These are phyloP conservation scores for Cytospora leucostoma DNA, from an alignment of 2,329 filamentous ascomycete species.

Conservation along the genomic window DNA sequence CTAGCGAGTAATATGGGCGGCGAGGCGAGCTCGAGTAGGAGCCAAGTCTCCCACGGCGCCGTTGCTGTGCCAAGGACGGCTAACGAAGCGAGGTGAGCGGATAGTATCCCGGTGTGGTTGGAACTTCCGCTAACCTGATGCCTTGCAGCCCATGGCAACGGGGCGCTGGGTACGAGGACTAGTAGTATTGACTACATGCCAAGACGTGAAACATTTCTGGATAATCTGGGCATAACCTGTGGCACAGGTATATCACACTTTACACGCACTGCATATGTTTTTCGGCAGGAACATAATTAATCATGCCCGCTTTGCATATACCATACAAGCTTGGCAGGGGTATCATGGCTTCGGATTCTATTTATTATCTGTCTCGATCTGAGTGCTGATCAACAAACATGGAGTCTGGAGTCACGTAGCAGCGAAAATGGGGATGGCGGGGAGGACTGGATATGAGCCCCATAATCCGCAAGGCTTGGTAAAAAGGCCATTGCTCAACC, in stretches of 20 bases:
- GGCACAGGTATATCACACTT: background rate
- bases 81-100: conserved; percentile 50
- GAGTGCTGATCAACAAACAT: conserved; percentile 15
- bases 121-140: conserved; percentile 30
- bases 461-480: background rate
- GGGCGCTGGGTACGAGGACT: conserved; percentile 54
- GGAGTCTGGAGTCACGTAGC: conserved; percentile 12
- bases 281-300: conserved; percentile 9
- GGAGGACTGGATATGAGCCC: background rate
- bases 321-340: background rate
- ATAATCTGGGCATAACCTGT: conserved; percentile 19
- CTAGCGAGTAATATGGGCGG: conserved; percentile 34
- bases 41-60: conserved; percentile 44
- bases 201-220: conserved; percentile 3
- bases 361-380: background rate
- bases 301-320: conserved; percentile 13
- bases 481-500: background rate
- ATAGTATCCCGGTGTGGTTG: background rate
- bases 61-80: conserved; percentile 41
- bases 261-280: background rate
- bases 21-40: conserved; percentile 38
- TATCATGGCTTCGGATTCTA: conserved; percentile 5
- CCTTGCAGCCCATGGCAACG: conserved; percentile 54
- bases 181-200: conserved; percentile 9
- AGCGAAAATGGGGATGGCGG: conserved; percentile 8